Percentiles rank a stretch among this genome's conserved stretches.
Conservation (phyloP, 371 early-diverging fungal species). For the Apophysomyces trapeziformis region DNA sequence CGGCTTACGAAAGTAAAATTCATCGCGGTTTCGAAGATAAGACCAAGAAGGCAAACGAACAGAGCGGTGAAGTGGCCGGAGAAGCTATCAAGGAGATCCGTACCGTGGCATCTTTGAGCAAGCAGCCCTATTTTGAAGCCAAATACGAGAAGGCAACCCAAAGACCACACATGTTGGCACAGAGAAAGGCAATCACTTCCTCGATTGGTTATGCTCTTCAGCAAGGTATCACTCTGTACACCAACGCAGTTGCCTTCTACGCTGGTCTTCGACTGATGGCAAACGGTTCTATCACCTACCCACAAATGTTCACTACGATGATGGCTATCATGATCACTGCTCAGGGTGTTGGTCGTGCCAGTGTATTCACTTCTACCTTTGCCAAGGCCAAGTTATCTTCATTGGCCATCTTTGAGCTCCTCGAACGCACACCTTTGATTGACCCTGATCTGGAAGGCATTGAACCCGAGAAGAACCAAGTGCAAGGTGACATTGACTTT, state of each 20-base stretch:
- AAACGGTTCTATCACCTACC: slow-evolving; percentile 29
- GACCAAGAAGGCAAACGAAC: slow-evolving; percentile 61
- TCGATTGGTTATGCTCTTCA: slow-evolving; percentile 65
- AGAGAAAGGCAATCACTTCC: slow-evolving; percentile 54
- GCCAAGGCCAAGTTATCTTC: slow-evolving; percentile 68
- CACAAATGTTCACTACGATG: slow-evolving; percentile 61
- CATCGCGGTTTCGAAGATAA: slow-evolving; percentile 54
- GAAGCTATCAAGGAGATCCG: slow-evolving; percentile 84
- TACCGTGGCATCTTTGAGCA: slow-evolving; percentile 76
- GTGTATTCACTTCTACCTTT: slow-evolving; percentile 56
- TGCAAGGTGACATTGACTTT: slow-evolving; percentile 41
- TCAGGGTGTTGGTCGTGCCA: slow-evolving; percentile 57
- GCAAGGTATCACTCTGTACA: slow-evolving; percentile 61
- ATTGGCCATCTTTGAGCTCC: slow-evolving; percentile 10
- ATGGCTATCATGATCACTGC: slow-evolving; percentile 71
- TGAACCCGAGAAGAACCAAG: slow-evolving; percentile 38
- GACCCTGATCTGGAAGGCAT: slow-evolving; percentile 55
- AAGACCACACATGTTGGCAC: slow-evolving; percentile 65
- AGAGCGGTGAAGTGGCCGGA: slow-evolving; percentile 66
- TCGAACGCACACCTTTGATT: slow-evolving; percentile 58
- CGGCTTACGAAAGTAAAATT: slow-evolving; percentile 27
- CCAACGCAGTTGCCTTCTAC: slow-evolving; percentile 60
- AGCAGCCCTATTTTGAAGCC: slow-evolving; percentile 67
- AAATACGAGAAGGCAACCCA: slow-evolving; percentile 58
- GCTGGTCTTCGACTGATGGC: slow-evolving; percentile 52